Evolutionary conservation across 169 alveolate genomes (phyloP), one percentile per base, ranked within the genome.

Genomic region (Eimeria falciformis): DNA sequence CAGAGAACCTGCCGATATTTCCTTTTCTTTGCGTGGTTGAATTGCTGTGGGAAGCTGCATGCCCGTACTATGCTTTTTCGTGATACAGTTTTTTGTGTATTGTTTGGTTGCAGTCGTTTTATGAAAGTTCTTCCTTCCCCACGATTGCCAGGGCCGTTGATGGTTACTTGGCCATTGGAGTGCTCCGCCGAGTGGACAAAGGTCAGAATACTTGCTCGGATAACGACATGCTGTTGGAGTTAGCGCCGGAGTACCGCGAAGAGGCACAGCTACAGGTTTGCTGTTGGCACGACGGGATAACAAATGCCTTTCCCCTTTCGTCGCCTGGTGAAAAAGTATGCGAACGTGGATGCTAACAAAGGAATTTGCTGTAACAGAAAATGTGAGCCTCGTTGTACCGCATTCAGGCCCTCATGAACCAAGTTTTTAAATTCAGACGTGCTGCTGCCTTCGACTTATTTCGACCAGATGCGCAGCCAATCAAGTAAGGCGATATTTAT

Each of bases 91-190:
- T 66, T 6, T 12, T 66, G 23, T 66, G 5, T 0, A 12, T 25
- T 66, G 5, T 68, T 29, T 68, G 53, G 1, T n/a, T 71, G 66
- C 92, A 86, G 92, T 29, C 92, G 17, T 86, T 65, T 46, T 58
- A 40, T n/a, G 92, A 86, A 23, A 69, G 92, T 46, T 50, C 92
- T 25, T 47, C 92, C 43, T 69, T 53, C 58, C 18, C 92, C 18
- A 77, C 92, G 9, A 18, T 86, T 53, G 58, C 78, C 5, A 37
- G 58, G 21, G 92, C 78, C 0, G 78, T 86, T 47, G 84, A 86
- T 45, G 86, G 86, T 12, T 86, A 69, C 40, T 18, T 58, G 11
- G 40, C 47, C 6, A 21, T 69, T 5, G 92, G 92, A 1, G 87
- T 86, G 25, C 77, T 86, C 27, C 86, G 27, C 17, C 25, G 18